Percentiles rank a stretch among this genome's conserved stretches.
phyloP scores from a whole-genome alignment of 2,329 filamentous ascomycete genomes.

The Phialophora macrospora region DNA sequence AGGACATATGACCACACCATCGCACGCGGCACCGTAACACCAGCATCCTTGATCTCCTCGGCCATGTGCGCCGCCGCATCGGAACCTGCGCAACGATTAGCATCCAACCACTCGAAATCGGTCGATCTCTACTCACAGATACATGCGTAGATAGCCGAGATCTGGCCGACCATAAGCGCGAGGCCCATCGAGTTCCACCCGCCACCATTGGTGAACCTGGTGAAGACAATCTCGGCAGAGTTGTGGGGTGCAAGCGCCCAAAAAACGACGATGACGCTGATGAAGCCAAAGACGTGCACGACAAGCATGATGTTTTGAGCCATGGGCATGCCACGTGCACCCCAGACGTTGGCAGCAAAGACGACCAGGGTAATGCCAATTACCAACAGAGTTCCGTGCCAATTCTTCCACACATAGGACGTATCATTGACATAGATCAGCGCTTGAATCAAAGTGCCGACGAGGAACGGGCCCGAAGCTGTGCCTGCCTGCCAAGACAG shows the following conservation, averaged over 20 bases:
- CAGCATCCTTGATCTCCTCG: constrained; percentile 55
- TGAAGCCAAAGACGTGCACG: constrained; percentile 48
- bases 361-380: constrained; percentile 53
- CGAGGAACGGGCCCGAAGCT: constrained; percentile 55
- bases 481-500: constrained; percentile 58
- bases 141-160: constrained; percentile 43
- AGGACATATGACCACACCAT: constrained; percentile 52
- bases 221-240: constrained; percentile 44
- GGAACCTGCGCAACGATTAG: constrained; percentile 23
- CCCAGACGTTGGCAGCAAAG: constrained; percentile 50
- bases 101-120: too few relatives aligned
- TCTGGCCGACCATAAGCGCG: constrained; percentile 47
- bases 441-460: constrained; percentile 55
- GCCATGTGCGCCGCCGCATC: constrained; percentile 48
- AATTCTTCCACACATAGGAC: constrained; percentile 49
- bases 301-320: constrained; percentile 48
- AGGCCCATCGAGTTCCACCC: constrained; percentile 48
- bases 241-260: constrained; percentile 45
- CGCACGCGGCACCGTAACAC: constrained; percentile 49
- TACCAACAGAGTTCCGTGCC: constrained; percentile 57
- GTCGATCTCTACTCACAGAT: constrained; percentile 35
- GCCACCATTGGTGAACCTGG: constrained; percentile 46
- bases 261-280: constrained; percentile 43
- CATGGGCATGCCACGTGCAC: constrained; percentile 44
- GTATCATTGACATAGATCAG: constrained; percentile 51